A percentile compares a stretch with the other conserved stretches of the same genome.
phyloP scores from a whole-genome alignment of 768 basidiomycete genomes.

The Tylopilus subfusipes region DNA sequence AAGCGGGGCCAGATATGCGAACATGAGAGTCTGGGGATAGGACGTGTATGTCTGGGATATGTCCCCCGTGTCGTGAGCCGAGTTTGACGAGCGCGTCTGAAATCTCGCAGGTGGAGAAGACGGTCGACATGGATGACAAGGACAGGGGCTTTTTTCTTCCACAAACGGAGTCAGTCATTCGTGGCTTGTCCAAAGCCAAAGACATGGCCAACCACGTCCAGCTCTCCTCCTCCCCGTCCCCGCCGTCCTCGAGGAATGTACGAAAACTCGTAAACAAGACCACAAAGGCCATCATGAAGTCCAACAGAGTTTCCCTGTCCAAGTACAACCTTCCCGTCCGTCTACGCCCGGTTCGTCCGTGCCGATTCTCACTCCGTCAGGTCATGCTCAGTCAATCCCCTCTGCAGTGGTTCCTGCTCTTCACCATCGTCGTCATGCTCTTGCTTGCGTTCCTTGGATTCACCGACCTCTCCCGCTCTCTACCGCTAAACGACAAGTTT shows the following conservation, averaged over 20 bases:
- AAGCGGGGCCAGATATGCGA: constrained; percentile 72
- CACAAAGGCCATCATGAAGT: constrained; percentile 67
- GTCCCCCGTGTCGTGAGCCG: constrained; percentile 64
- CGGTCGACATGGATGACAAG: constrained; percentile 17
- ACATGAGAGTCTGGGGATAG: constrained; percentile 38
- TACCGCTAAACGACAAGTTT: constrained; percentile 77
- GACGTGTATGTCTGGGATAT: constrained; percentile 73
- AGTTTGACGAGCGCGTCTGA: constrained; percentile 89
- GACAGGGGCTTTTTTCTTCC: not conserved
- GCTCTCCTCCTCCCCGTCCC: constrained; percentile 6
- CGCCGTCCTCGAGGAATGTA: constrained; percentile 10
- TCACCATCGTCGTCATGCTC: constrained; percentile 66
- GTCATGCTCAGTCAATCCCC: constrained; percentile 10
- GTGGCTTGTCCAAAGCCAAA: not conserved
- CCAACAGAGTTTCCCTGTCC: constrained; percentile 57
- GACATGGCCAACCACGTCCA: constrained; percentile 14
- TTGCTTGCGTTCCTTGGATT: constrained; percentile 73
- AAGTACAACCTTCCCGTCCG: constrained; percentile 70
- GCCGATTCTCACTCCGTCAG: not conserved
- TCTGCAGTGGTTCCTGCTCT: constrained; percentile 74
- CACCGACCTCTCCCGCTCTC: constrained; percentile 58
- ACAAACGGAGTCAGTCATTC: not conserved
- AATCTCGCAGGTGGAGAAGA: constrained; percentile 79
- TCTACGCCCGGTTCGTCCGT: constrained; percentile 56
- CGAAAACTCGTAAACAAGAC: constrained; percentile 42